Conservation (phyloP, 495 filamentous ascomycete genomes). For the Neurospora sp. region DNA sequence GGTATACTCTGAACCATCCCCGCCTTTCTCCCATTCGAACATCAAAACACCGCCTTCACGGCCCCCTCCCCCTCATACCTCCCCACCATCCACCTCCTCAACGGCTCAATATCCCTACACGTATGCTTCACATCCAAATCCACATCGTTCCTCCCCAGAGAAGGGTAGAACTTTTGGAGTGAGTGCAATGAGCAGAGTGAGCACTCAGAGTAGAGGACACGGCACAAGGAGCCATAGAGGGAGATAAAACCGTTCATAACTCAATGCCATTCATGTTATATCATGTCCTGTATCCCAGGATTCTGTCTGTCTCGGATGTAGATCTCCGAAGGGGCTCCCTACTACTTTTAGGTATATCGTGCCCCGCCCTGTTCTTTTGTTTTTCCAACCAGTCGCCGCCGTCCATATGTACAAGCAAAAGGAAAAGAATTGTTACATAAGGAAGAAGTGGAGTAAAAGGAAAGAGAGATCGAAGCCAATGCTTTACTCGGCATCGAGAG, state of each 20-base stretch:
- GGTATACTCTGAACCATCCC: no score
- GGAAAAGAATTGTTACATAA: neutral
- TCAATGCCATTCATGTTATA: neutral
- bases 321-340: neutral
- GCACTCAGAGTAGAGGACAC: no score
- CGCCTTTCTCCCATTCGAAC: neutral
- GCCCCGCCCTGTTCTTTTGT: neutral
- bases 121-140: constrained; percentile 6
- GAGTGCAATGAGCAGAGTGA: no score
- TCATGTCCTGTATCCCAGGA: neutral
- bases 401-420: neutral
- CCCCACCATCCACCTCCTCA: constrained; percentile 2
- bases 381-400: neutral
- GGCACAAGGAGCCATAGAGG: neutral
- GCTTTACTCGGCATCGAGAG: constrained; percentile 60
- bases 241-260: neutral
- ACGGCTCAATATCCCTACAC: constrained; percentile 3
- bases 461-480: neutral
- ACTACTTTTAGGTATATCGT: neutral
- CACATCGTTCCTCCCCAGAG: constrained; percentile 4
- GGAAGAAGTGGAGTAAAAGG: neutral
- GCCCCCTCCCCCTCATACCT: neutral
- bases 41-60: neutral
- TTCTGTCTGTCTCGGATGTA: neutral
- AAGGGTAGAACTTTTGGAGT: neutral